phyloP scores from a whole-genome alignment of 2,329 filamentous ascomycete species.

The Paradendryphiella salina region DNA sequence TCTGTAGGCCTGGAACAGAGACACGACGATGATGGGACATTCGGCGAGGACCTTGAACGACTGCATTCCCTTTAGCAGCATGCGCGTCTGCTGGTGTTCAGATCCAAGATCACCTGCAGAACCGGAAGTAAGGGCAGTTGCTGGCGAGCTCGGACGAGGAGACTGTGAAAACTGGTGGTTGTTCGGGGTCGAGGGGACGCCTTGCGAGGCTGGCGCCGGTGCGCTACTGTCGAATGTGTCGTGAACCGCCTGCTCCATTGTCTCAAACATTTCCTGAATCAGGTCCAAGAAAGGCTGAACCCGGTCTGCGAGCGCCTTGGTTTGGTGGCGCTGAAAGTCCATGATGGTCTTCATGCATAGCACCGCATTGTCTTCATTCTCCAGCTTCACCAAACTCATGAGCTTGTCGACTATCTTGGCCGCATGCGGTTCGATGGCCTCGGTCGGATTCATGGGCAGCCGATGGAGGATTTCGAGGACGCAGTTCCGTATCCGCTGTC shows the following conservation, averaged over 20 bases:
- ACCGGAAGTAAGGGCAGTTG: conserved; percentile 77
- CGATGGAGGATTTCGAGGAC: conserved; percentile 93
- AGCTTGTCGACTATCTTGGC: conserved; percentile 86
- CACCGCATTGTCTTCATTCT: conserved; percentile 99
- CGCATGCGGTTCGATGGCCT: conserved; percentile 86
- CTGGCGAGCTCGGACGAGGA: conserved; percentile 85
- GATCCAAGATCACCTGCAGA: conserved; percentile 71
- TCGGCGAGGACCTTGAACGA: conserved; percentile 98
- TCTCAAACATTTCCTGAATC: conserved; percentile 93
- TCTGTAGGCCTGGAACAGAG: conserved; percentile 93
- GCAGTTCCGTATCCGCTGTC: conserved; percentile 84
- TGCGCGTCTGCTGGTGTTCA: conserved; percentile 80
- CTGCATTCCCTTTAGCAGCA: conserved; percentile 89
- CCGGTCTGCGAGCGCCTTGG: conserved; percentile 75
- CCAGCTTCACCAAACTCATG: conserved; percentile 82
- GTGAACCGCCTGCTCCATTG: conserved; percentile 90
- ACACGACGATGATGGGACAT: conserved; percentile 98
- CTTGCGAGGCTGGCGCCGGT: conserved; percentile 54
- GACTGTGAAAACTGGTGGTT: conserved; percentile 75
- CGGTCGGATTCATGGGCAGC: conserved; percentile 72
- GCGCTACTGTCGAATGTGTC: conserved; percentile 87
- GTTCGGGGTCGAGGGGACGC: conserved; percentile 66
- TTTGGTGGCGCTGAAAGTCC: conserved; percentile 92
- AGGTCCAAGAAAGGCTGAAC: conserved; percentile 89
- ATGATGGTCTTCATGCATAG: conserved; percentile 97